Percentiles rank a stretch among this genome's conserved stretches.
Evolutionary conservation across 1,139 yeast genomes (phyloP).

Genomic region (Petasospora rhodanensis): DNA sequence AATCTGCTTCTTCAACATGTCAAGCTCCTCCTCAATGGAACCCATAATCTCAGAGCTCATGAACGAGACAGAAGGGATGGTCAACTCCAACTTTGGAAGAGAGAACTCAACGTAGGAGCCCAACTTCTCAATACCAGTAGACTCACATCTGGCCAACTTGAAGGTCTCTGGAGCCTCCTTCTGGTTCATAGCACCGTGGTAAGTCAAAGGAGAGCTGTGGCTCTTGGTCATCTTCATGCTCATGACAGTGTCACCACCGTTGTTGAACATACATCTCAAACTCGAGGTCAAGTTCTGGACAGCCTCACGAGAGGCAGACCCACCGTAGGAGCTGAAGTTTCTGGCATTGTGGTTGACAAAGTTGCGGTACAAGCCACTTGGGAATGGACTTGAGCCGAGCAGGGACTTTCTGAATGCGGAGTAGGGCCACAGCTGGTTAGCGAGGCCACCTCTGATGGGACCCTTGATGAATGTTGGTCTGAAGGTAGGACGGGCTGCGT

Average conservation of each 20-base stretch:
- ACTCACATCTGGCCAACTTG: conserved; percentile 22
- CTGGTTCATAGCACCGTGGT: conserved; percentile 34
- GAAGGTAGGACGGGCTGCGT: conserved; percentile 2
- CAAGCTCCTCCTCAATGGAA: conserved; percentile 30
- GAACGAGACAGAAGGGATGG: conserved; percentile 46
- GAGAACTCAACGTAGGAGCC: conserved; percentile 55
- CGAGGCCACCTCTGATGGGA: conserved; percentile 8
- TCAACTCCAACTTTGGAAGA: conserved; percentile 33
- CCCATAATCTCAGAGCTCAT: conserved; percentile 44
- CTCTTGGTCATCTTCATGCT: conserved; percentile 15
- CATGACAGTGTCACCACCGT: conserved; percentile 23
- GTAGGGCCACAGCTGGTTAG: conserved; percentile 22
- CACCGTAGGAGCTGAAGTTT: conserved; percentile 23
- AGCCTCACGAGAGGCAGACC: conserved; percentile 32
- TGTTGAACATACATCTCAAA: conserved; percentile 31
- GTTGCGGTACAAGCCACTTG: conserved; percentile 20
- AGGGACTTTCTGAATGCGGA: conserved; percentile 22
- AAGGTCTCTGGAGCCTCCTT: conserved; percentile 30
- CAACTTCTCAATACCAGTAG: conserved; percentile 30
- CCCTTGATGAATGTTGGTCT: conserved; percentile 14
- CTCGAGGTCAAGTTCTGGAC: conserved; percentile 35
- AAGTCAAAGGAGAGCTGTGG: conserved; percentile 9
- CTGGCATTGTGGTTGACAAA: conserved; percentile 22
- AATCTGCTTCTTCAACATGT: conserved; percentile 31
- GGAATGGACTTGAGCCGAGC: conserved; percentile 16